These are phyloP conservation scores for Vigna angularis DNA, from an alignment of 306 rosid genomes.

Conservation along the genomic window DNA sequence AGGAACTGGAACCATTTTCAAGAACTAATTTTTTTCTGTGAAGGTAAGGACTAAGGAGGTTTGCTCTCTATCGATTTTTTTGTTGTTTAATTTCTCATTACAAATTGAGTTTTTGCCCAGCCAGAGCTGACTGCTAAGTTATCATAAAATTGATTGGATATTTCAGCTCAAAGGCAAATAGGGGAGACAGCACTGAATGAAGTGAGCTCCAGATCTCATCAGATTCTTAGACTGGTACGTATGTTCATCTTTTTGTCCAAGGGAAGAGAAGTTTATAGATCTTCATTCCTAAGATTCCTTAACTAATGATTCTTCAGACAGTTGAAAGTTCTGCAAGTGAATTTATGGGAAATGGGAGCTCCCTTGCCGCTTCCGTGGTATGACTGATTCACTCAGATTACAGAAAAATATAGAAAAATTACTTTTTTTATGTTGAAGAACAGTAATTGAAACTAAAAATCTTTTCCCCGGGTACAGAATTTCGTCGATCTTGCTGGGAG, in stretches of 20 bases:
- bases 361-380: slow-evolving; percentile 93
- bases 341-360: slow-evolving; percentile 78
- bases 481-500: slow-evolving; percentile 98
- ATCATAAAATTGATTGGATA: slow-evolving; percentile 16
- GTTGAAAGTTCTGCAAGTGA: slow-evolving; percentile 88
- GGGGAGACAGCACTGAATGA: slow-evolving; percentile 95
- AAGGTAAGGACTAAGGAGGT: slow-evolving; percentile 63
- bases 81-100: slow-evolving; percentile 12
- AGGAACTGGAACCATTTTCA: slow-evolving; percentile 81
- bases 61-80: slow-evolving; percentile 27
- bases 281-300: slow-evolving; percentile 30
- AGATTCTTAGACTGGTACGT: slow-evolving; percentile 87
- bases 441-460: slow-evolving; percentile 12
- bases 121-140: slow-evolving; percentile 36
- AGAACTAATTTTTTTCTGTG: slow-evolving; percentile 83
- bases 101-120: slow-evolving; percentile 10
- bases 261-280: slow-evolving; percentile 4
- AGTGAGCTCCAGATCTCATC: slow-evolving; percentile 98
- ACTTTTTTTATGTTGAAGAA: slow-evolving; percentile 11
- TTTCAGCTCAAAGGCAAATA: slow-evolving; percentile 89
- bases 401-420: slow-evolving; percentile 1
- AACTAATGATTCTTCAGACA: slow-evolving; percentile 59
- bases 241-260: slow-evolving; percentile 15
- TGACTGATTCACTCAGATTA: slow-evolving; percentile 16
- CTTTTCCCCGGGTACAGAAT: slow-evolving; percentile 62